A percentile compares a stretch with the other conserved stretches of the same genome.
Evolutionary conservation across 352 stramenopile genomes (phyloP).

Genomic region (Phytophthora uliginosa): DNA sequence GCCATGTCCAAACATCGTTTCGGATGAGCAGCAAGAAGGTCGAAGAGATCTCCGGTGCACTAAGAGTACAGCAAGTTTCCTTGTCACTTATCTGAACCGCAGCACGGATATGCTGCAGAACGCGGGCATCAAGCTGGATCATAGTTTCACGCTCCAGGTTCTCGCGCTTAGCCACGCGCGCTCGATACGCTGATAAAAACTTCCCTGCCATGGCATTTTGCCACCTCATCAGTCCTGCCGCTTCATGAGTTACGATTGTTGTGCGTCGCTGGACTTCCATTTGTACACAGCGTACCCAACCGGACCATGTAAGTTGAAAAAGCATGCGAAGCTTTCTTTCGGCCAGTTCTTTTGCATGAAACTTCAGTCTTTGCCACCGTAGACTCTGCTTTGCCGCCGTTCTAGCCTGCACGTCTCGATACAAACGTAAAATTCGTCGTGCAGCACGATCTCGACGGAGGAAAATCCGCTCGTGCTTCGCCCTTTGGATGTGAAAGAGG

Average conservation of each 20-base stretch:
- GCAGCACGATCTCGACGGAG: slow-evolving; percentile 40
- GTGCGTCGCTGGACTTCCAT: slow-evolving; percentile 16
- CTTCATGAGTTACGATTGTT: slow-evolving; percentile 16
- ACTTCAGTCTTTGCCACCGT: slow-evolving; percentile 21
- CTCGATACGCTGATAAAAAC: slow-evolving; percentile 20
- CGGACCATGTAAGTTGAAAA: slow-evolving; percentile 14
- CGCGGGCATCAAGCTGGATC: slow-evolving; percentile 6
- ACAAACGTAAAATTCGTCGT: slow-evolving; percentile 35
- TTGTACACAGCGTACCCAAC: neutral
- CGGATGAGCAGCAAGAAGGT: slow-evolving; percentile 25
- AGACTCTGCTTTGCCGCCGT: slow-evolving; percentile 40
- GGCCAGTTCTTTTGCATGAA: slow-evolving; percentile 13
- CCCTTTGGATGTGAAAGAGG: slow-evolving; percentile 47
- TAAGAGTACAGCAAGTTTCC: neutral
- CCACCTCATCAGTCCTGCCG: slow-evolving; percentile 13
- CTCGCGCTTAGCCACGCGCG: slow-evolving; percentile 4
- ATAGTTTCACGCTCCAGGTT: slow-evolving; percentile 6
- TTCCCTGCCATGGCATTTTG: slow-evolving; percentile 4
- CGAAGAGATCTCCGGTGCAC: slow-evolving; percentile 16
- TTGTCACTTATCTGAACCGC: neutral
- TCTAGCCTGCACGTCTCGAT: slow-evolving; percentile 25
- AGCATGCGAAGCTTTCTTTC: slow-evolving; percentile 8
- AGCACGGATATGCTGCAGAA: slow-evolving; percentile 27
- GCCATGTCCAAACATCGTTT: slow-evolving; percentile 46
- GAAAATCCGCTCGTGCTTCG: slow-evolving; percentile 29